Evolutionary conservation across 176 grass and related monocot species (phyloP).

Genomic region (Bonia amplexicaulis): DNA sequence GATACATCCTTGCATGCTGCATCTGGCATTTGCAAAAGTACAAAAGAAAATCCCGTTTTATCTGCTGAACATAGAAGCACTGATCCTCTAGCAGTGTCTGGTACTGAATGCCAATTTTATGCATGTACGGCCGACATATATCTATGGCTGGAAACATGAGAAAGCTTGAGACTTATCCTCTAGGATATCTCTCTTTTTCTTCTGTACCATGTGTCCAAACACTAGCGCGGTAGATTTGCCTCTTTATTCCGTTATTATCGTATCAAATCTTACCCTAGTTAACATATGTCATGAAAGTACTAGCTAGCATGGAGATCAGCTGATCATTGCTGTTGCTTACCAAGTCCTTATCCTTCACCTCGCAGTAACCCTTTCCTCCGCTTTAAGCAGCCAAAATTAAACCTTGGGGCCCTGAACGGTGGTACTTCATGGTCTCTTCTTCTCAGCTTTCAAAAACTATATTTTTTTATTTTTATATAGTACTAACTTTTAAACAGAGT

Average conservation of each 20-base stretch:
- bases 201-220: background rate
- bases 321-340: background rate
- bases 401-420: background rate
- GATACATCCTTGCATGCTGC: background rate
- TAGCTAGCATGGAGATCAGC: background rate
- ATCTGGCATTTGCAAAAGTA: background rate
- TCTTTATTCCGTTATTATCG: slow-evolving; percentile 16
- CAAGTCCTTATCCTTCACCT: background rate
- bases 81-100: background rate
- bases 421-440: too few relatives aligned
- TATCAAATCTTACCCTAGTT: slow-evolving; percentile 12
- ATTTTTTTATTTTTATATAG: too few relatives aligned
- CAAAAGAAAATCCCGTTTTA: background rate
- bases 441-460: too few relatives aligned
- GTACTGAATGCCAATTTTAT: background rate
- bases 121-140: background rate
- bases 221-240: background rate
- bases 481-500: too few relatives aligned
- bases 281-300: slow-evolving; percentile 29
- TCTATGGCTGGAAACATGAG: background rate
- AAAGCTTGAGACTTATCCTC: background rate
- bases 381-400: slow-evolving; percentile 46
- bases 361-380: background rate
- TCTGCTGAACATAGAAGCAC: background rate
- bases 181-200: background rate